Percentiles rank a stretch among this genome's conserved stretches.
Conservation (phyloP, 305 asterid genomes). For the Galium porrigens region DNA sequence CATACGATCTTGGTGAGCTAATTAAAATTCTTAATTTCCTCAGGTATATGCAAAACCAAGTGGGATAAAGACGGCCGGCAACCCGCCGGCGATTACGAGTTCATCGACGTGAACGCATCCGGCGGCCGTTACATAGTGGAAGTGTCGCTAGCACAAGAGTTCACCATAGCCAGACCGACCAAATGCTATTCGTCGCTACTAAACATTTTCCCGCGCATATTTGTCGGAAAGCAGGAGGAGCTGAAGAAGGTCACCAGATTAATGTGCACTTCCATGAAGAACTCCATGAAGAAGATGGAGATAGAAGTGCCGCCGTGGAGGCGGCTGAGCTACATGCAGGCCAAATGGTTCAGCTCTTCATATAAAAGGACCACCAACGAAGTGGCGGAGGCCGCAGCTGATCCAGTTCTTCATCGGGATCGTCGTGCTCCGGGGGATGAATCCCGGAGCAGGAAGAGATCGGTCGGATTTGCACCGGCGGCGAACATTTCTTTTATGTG, state of each 20-base stretch:
- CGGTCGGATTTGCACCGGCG: slow-evolving; percentile 36
- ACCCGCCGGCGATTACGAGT: slow-evolving; percentile 53
- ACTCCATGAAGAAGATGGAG: slow-evolving; percentile 40
- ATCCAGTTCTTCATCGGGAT: neutral
- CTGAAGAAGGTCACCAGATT: slow-evolving; percentile 37
- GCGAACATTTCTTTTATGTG: slow-evolving; percentile 19
- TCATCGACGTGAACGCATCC: slow-evolving; percentile 33
- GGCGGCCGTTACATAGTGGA: slow-evolving; percentile 45
- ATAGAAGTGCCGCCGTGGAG: slow-evolving; percentile 78
- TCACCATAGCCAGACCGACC: slow-evolving; percentile 53
- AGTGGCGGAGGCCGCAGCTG: neutral
- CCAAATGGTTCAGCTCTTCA: slow-evolving; percentile 44
- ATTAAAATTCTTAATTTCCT: neutral
- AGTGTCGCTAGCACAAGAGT: slow-evolving; percentile 40
- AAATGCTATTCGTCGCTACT: slow-evolving; percentile 30
- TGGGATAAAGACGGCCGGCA: slow-evolving; percentile 51
- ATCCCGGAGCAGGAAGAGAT: slow-evolving; percentile 10
- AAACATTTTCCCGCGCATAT: slow-evolving; percentile 30
- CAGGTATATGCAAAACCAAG: slow-evolving; percentile 77
- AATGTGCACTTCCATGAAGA: slow-evolving; percentile 47
- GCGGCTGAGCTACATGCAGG: slow-evolving; percentile 39
- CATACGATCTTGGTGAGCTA: neutral
- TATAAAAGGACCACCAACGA: slow-evolving; percentile 38
- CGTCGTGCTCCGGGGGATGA: neutral
- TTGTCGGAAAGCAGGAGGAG: slow-evolving; percentile 38